phyloP scores from a whole-genome alignment of 768 basidiomycete genomes.

The Tremella yokohamensis region DNA sequence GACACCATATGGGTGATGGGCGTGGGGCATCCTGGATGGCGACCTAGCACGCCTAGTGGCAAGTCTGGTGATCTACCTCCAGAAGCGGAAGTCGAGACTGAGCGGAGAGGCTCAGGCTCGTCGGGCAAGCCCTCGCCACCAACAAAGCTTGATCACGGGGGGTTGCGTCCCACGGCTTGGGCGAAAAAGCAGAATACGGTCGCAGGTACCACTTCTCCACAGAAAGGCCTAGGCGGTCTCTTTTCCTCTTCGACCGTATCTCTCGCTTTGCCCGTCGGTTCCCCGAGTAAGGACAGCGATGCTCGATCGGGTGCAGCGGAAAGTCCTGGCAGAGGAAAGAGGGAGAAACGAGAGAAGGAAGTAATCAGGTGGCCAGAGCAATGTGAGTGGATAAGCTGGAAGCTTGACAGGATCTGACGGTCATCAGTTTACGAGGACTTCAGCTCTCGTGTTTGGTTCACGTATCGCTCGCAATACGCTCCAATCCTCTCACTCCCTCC shows the following conservation, averaged over 20 bases:
- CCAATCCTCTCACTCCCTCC: slow-evolving; percentile 59
- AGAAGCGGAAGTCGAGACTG: slow-evolving; percentile 4
- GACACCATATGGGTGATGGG: slow-evolving; percentile 90
- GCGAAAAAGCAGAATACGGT: slow-evolving; percentile 20
- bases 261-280: slow-evolving; percentile 26
- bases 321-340: slow-evolving; percentile 34
- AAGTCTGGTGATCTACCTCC: slow-evolving; percentile 16
- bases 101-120: slow-evolving; percentile 20
- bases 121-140: slow-evolving; percentile 25
- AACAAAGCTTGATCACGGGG: slow-evolving; percentile 13
- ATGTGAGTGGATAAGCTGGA: slow-evolving; percentile 30
- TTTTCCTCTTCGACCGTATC: slow-evolving; percentile 40
- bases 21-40: slow-evolving; percentile 57
- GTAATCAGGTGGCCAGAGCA: slow-evolving; percentile 55
- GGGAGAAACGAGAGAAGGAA: slow-evolving; percentile 49
- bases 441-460: slow-evolving; percentile 80
- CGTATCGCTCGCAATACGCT: slow-evolving; percentile 81
- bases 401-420: not conserved
- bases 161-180: slow-evolving; percentile 28
- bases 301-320: slow-evolving; percentile 8
- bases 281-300: slow-evolving; percentile 25
- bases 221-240: slow-evolving; percentile 32
- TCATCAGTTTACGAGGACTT: slow-evolving; percentile 78
- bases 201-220: slow-evolving; percentile 18
- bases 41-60: slow-evolving; percentile 29